A percentile compares a stretch with the other conserved stretches of the same genome.
Conservation (phyloP, 2,329 filamentous ascomycete species). For the Penicillium sp. region DNA sequence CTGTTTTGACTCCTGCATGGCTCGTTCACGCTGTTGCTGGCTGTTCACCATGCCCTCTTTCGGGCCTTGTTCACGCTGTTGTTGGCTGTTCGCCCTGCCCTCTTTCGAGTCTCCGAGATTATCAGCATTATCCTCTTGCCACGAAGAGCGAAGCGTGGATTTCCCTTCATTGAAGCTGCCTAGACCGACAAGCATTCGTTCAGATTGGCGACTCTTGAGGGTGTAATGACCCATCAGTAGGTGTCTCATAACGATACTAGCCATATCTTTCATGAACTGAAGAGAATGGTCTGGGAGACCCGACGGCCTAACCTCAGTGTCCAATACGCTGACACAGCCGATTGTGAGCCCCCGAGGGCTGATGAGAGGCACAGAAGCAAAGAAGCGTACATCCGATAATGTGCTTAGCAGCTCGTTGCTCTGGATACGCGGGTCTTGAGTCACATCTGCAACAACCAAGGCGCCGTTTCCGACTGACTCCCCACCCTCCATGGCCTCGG, state of each 20-base stretch:
- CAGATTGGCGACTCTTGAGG: slow-evolving; percentile 50
- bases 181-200: slow-evolving; percentile 54
- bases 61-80: no score
- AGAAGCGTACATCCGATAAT: slow-evolving; percentile 41
- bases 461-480: not conserved
- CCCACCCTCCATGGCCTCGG: not conserved
- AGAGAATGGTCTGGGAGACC: slow-evolving; percentile 37
- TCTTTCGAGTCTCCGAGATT: slow-evolving; percentile 8
- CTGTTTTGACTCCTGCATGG: no score
- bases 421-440: slow-evolving; percentile 30
- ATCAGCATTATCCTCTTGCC: slow-evolving; percentile 16
- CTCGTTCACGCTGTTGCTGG: slow-evolving; percentile 19
- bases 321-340: slow-evolving; percentile 55
- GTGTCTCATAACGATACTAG: slow-evolving; percentile 53
- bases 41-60: slow-evolving; percentile 18
- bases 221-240: slow-evolving; percentile 51
- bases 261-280: slow-evolving; percentile 54
- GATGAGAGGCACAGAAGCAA: slow-evolving; percentile 55
- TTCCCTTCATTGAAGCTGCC: slow-evolving; percentile 49
- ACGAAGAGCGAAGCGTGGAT: slow-evolving; percentile 25
- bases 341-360: slow-evolving; percentile 52
- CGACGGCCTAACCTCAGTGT: slow-evolving; percentile 45
- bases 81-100: slow-evolving; percentile 20
- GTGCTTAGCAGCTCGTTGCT: slow-evolving; percentile 23
- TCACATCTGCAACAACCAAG: slow-evolving; percentile 32